Conservation (phyloP, 495 filamentous ascomycete species). For the Penicillium paxilli region DNA sequence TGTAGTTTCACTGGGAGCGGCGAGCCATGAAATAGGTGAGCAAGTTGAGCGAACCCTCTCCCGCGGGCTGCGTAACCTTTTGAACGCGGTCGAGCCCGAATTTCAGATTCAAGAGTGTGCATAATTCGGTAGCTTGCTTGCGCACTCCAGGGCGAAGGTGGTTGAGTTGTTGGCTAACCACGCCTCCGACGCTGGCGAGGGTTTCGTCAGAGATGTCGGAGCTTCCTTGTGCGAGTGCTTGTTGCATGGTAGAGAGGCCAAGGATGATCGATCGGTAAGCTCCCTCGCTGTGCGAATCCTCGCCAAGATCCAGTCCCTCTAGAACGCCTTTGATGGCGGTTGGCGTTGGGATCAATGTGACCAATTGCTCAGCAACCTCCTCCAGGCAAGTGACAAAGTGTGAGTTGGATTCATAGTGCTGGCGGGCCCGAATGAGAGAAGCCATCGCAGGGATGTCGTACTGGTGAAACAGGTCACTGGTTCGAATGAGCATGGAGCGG, state of each 20-base stretch:
- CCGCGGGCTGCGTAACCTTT: conserved; percentile 59
- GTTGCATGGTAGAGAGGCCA: conserved; percentile 41
- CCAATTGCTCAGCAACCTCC: conserved; percentile 55
- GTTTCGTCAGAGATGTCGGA: conserved; percentile 27
- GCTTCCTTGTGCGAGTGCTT: conserved; percentile 15
- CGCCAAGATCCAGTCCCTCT: conserved; percentile 34
- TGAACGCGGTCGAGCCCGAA: conserved; percentile 62
- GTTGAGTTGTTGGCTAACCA: conserved; percentile 63
- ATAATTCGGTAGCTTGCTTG: conserved; percentile 74
- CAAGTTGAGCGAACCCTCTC: conserved; percentile 68
- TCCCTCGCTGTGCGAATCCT: conserved; percentile 28
- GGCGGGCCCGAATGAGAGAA: conserved; percentile 66
- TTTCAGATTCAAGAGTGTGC: conserved; percentile 69
- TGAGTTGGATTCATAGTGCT: conserved; percentile 48
- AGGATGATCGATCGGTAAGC: conserved; percentile 45
- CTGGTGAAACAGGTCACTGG: conserved; percentile 60
- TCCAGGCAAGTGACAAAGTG: conserved; percentile 61
- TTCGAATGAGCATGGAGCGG: conserved; percentile 70
- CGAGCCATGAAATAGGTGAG: conserved; percentile 84
- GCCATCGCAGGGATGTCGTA: conserved; percentile 66
- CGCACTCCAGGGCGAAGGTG: conserved; percentile 76
- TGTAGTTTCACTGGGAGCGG: conserved; percentile 17
- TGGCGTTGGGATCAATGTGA: conserved; percentile 43
- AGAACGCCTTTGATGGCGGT: conserved; percentile 46
- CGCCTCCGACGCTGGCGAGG: conserved; percentile 45